phyloP scores from a whole-genome alignment of 1,284 basidiomycete species.

The Microbotryum scabiosae region DNA sequence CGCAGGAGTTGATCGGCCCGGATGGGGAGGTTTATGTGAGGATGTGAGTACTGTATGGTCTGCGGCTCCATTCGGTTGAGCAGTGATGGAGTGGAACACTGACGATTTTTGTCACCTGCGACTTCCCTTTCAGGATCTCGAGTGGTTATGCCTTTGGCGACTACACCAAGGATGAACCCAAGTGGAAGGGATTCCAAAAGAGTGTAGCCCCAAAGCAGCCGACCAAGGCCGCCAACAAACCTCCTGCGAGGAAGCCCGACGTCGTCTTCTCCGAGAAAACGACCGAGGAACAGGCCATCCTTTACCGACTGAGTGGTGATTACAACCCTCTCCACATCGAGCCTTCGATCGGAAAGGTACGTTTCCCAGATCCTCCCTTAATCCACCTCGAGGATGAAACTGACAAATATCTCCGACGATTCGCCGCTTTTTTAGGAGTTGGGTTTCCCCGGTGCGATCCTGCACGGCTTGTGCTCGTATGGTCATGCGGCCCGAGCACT shows the following conservation, averaged over 20 bases:
- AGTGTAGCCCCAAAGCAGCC: conserved; percentile 55
- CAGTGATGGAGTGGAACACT: conserved; percentile 31
- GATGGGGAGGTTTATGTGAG: conserved; percentile 55
- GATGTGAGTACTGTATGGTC: conserved; percentile 2
- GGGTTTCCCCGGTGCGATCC: conserved; percentile 69
- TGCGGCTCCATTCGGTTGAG: conserved; percentile 35
- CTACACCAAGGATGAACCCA: conserved; percentile 45
- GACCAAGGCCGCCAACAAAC: conserved; percentile 57
- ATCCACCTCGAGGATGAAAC: conserved; percentile 45
- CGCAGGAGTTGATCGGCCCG: conserved; percentile 55
- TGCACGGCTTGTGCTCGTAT: conserved; percentile 52
- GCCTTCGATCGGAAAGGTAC: conserved; percentile 27
- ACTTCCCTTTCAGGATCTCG: conserved; percentile 39
- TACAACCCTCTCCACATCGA: conserved; percentile 79
- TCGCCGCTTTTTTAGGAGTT: conserved; percentile 50
- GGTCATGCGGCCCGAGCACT: conserved; percentile 62
- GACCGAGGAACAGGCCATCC: conserved; percentile 60
- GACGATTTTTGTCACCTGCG: neutral
- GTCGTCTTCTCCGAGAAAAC: conserved; percentile 61
- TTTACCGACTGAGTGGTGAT: conserved; percentile 60
- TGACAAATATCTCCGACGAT: conserved; percentile 24
- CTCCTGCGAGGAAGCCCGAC: conserved; percentile 53
- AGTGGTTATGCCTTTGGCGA: conserved; percentile 67
- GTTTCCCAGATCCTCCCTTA: neutral
- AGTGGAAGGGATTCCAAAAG: conserved; percentile 50